Conservation (phyloP, 306 rosid genomes). For the Sesbania bispinosa region DNA sequence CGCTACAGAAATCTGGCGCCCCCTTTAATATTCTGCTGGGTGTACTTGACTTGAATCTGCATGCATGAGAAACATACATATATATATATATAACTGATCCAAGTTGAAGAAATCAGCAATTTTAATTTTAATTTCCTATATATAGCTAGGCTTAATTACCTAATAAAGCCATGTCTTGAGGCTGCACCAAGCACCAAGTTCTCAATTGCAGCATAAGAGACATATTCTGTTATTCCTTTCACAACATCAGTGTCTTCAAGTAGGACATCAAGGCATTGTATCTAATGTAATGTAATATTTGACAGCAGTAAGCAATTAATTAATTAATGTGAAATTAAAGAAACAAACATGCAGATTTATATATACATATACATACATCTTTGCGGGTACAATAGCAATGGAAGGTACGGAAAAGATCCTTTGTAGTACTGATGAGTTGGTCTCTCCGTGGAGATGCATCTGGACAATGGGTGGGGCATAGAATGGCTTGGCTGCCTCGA, state of each 20-base stretch:
- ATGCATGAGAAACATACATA: no score
- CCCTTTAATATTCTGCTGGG: conserved; percentile 60
- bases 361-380: no score
- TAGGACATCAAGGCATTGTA: conserved; percentile 78
- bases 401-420: conserved; percentile 64
- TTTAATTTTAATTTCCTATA: no score
- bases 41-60: conserved; percentile 69
- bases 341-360: no score
- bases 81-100: no score
- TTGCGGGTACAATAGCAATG: conserved; percentile 97
- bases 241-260: conserved; percentile 76
- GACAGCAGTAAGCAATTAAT: not conserved
- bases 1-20: conserved; percentile 82
- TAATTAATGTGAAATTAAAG: no score
- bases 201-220: conserved; percentile 74
- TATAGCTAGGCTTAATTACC: no score
- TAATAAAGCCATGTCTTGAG: conserved; percentile 73
- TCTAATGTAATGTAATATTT: conserved; percentile 43
- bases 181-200: conserved; percentile 76
- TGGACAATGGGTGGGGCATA: conserved; percentile 38
- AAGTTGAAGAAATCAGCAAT: no score
- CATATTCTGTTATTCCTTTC: conserved; percentile 74
- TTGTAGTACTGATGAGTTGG: conserved; percentile 45
- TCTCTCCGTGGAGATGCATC: conserved; percentile 48
- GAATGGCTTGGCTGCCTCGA: conserved; percentile 48